phyloP scores from a whole-genome alignment of 768 basidiomycete genomes.

The Tulasnella sp. region DNA sequence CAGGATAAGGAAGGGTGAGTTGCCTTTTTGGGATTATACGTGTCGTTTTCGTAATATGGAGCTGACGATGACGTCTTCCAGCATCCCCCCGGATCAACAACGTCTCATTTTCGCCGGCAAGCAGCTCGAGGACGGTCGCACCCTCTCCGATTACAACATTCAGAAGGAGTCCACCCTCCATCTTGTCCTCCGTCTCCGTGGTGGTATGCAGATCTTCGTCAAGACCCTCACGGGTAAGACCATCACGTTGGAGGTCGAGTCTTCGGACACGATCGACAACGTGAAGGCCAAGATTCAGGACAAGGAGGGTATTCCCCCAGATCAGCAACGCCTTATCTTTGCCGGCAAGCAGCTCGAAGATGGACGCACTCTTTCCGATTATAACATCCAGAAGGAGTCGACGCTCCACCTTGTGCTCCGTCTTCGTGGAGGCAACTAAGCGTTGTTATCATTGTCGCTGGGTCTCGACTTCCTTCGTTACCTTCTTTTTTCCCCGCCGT shows the following conservation, averaged over 20 bases:
- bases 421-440: slow-evolving; percentile 41
- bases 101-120: slow-evolving; percentile 81
- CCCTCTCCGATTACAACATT: slow-evolving; percentile 60
- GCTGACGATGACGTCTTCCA: slow-evolving; percentile 45
- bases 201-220: slow-evolving; percentile 69
- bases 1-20: slow-evolving; percentile 43
- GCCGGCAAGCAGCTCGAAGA: slow-evolving; percentile 55
- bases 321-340: slow-evolving; percentile 55
- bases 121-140: slow-evolving; percentile 92
- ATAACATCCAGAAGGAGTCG: slow-evolving; percentile 40
- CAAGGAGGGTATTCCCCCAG: slow-evolving; percentile 43
- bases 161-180: slow-evolving; percentile 49
- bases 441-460: background rate
- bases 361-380: slow-evolving; percentile 46
- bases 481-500: background rate
- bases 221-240: slow-evolving; percentile 40
- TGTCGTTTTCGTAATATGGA: slow-evolving; percentile 83
- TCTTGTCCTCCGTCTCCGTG: slow-evolving; percentile 50
- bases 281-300: slow-evolving; percentile 44
- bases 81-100: slow-evolving; percentile 48
- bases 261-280: slow-evolving; percentile 52
- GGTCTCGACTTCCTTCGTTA: background rate
- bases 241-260: slow-evolving; percentile 60
- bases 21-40: slow-evolving; percentile 49
- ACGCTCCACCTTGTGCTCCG: slow-evolving; percentile 41